Conservation (phyloP, 305 asterid genomes). For the Rubia tinctorum region DNA sequence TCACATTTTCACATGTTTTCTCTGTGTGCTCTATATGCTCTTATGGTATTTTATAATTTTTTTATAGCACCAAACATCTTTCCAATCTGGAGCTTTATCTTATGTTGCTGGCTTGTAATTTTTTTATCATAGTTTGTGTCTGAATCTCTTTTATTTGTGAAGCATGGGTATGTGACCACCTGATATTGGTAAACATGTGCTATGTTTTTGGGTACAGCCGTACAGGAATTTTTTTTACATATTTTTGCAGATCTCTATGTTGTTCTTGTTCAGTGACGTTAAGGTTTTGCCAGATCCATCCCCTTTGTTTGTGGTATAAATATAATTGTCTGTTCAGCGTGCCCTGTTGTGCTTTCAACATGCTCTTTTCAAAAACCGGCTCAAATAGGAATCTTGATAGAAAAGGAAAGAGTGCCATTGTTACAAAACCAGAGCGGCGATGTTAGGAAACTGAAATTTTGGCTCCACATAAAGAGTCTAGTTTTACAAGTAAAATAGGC, state of each 20-base stretch:
- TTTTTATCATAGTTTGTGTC: neutral
- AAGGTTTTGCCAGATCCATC: constrained; percentile 9
- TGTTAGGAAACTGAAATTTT: too few relatives aligned
- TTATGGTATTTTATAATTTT: neutral
- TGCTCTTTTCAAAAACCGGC: neutral
- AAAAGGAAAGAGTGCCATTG: too few relatives aligned
- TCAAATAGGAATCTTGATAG: too few relatives aligned
- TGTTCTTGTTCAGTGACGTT: constrained; percentile 13
- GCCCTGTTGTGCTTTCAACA: neutral
- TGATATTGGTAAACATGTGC: constrained; percentile 29
- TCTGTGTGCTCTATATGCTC: neutral
- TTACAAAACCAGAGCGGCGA: too few relatives aligned
- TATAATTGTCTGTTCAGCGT: neutral
- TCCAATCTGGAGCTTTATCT: neutral
- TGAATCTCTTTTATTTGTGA: neutral
- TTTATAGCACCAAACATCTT: neutral
- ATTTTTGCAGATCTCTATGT: constrained; percentile 42
- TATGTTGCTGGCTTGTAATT: neutral
- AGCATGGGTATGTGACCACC: neutral
- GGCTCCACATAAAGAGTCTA: neutral
- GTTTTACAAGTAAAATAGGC: neutral
- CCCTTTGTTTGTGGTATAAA: neutral
- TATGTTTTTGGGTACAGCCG: constrained; percentile 23
- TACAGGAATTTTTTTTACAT: constrained; percentile 8
- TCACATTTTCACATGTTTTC: neutral